phyloP scores from a whole-genome alignment of 148 eudicot genomes.

The Mesembryanthemum crystallinum region DNA sequence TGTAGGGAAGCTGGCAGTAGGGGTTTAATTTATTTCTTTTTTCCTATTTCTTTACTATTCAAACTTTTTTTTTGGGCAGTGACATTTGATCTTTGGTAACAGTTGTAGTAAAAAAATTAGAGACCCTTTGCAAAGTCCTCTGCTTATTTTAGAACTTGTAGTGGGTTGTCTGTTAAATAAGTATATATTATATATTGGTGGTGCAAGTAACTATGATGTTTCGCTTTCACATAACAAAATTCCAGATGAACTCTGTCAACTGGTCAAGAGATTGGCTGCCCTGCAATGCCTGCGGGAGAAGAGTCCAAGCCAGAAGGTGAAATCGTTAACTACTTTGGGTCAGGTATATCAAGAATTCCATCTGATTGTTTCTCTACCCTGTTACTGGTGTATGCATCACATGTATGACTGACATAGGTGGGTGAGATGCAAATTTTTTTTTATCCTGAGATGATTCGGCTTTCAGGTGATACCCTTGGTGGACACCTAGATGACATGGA shows the following conservation, averaged over 20 bases:
- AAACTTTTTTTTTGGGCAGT: no score
- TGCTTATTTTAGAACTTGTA: background rate
- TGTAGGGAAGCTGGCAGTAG: no score
- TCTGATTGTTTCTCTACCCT: background rate
- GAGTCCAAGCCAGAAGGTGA: constrained; percentile 87
- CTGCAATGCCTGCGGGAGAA: constrained; percentile 76
- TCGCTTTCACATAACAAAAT: constrained; percentile 78
- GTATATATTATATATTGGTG: background rate
- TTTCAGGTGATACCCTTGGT: constrained; percentile 86
- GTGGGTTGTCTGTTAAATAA: background rate
- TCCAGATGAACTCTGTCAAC: constrained; percentile 64
- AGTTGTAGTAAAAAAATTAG: no score
- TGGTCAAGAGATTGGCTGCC: constrained; percentile 66
- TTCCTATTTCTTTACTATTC: no score
- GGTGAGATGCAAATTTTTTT: background rate
- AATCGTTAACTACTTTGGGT: constrained; percentile 84
- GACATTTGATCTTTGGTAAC: no score
- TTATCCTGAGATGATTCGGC: background rate
- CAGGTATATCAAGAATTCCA: constrained; percentile 40
- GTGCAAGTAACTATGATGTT: constrained; percentile 71
- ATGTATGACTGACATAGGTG: background rate
- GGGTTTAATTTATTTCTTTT: no score
- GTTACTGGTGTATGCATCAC: background rate
- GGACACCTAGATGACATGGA: constrained; percentile 99
- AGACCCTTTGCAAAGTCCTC: no score